Conservation (phyloP, 352 stramenopile genomes). For the Phytopythium chamaehyphon region DNA sequence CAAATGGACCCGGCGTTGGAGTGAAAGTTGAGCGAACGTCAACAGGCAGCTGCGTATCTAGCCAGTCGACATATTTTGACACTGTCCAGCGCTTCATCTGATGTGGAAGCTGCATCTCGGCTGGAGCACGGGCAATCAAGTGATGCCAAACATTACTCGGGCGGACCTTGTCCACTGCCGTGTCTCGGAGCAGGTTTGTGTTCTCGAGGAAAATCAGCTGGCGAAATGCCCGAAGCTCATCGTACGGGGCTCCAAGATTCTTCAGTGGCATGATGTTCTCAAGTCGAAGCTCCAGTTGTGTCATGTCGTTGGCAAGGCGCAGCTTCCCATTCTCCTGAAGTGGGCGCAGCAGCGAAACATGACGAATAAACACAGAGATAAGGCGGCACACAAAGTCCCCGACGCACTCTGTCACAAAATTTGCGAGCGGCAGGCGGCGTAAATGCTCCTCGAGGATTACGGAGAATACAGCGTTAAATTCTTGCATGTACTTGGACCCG, state of each 20-base stretch:
- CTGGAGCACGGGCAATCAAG: slow-evolving; percentile 58
- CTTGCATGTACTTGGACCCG: slow-evolving; percentile 75
- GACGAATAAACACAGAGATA: slow-evolving; percentile 74
- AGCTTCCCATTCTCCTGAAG: slow-evolving; percentile 76
- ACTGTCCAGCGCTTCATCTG: slow-evolving; percentile 70
- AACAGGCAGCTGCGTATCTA: slow-evolving; percentile 47
- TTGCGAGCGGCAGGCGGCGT: slow-evolving; percentile 43
- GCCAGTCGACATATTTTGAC: slow-evolving; percentile 78
- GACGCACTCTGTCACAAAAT: slow-evolving; percentile 50
- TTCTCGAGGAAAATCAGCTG: slow-evolving; percentile 84
- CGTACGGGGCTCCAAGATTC: slow-evolving; percentile 55
- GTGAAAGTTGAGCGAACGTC: slow-evolving; percentile 1
- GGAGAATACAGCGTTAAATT: slow-evolving; percentile 62
- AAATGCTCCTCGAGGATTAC: slow-evolving; percentile 77
- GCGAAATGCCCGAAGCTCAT: slow-evolving; percentile 75
- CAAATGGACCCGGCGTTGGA: slow-evolving; percentile 3
- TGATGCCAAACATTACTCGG: slow-evolving; percentile 87
- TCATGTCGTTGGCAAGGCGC: slow-evolving; percentile 80
- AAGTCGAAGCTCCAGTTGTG: slow-evolving; percentile 70
- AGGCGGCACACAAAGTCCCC: slow-evolving; percentile 66
- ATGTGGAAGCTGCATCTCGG: slow-evolving; percentile 72
- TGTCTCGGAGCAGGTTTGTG: slow-evolving; percentile 54
- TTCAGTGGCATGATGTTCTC: slow-evolving; percentile 56
- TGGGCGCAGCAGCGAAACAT: slow-evolving; percentile 66
- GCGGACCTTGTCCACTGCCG: slow-evolving; percentile 74